Percentiles rank a stretch among this genome's conserved stretches.
phyloP scores from a whole-genome alignment of 345 rosid genomes.

The Hibiscus trionum region DNA sequence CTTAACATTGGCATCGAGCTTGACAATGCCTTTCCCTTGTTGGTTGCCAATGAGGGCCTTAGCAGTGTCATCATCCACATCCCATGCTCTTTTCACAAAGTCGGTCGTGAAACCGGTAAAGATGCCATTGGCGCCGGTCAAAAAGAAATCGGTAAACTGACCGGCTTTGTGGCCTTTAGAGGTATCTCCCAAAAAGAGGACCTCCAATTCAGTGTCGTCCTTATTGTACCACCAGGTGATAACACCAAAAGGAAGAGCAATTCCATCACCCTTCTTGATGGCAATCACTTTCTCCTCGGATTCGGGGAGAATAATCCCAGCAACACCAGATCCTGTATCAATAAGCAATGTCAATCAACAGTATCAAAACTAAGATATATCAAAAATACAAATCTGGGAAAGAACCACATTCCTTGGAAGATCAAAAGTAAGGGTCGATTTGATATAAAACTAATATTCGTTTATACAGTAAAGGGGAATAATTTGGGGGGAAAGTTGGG shows the following conservation, averaged over 20 bases:
- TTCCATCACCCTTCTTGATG: constrained; percentile 75
- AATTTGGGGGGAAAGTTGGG: too few relatives aligned
- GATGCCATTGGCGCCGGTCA: constrained; percentile 68
- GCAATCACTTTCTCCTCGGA: constrained; percentile 69
- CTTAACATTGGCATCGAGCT: constrained; percentile 35
- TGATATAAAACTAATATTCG: too few relatives aligned
- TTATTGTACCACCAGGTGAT: constrained; percentile 90
- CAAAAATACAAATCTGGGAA: too few relatives aligned
- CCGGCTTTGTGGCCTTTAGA: constrained; percentile 69
- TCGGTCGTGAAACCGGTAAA: constrained; percentile 75
- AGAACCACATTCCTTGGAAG: too few relatives aligned
- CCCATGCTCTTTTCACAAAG: constrained; percentile 77
- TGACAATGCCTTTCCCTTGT: constrained; percentile 51
- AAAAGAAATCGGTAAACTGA: constrained; percentile 67
- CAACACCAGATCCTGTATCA: constrained; percentile 57
- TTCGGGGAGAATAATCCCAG: constrained; percentile 82
- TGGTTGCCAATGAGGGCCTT: constrained; percentile 50
- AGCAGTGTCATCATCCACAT: constrained; percentile 34
- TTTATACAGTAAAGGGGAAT: too few relatives aligned
- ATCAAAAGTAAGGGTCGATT: too few relatives aligned
- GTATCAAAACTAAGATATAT: too few relatives aligned
- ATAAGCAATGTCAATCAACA: background rate
- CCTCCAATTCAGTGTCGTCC: constrained; percentile 63
- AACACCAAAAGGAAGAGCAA: constrained; percentile 84
- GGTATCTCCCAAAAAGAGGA: constrained; percentile 86